A percentile compares a stretch with the other conserved stretches of the same genome.
Evolutionary conservation across 352 stramenopile species (phyloP).

Genomic region (Globisporangium carolinianum): DNA sequence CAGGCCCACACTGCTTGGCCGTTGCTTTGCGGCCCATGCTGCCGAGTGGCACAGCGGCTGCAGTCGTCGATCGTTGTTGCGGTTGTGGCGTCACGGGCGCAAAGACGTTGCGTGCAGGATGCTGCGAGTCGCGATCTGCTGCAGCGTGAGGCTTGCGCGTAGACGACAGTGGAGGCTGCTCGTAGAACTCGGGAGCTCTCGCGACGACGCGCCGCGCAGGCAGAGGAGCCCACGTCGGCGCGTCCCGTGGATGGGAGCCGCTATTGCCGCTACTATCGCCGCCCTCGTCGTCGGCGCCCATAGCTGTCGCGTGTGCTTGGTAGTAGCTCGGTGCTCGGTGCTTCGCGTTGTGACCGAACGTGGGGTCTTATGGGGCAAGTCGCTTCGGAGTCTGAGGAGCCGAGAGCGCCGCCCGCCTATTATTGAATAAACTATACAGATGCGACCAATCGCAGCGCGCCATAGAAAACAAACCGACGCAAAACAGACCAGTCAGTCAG

Average conservation of each 20-base stretch:
- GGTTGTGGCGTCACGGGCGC: constrained; percentile 1
- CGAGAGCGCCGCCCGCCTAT: not conserved
- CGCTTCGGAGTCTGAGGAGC: constrained; percentile 13
- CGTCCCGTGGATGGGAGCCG: constrained; percentile 9
- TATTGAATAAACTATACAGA: constrained; percentile 12
- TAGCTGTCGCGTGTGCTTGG: constrained; percentile 3
- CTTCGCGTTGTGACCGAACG: too few relatives aligned
- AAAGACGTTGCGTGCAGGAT: constrained; percentile 2
- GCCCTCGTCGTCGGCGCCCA: constrained; percentile 13
- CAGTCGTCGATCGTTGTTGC: not conserved
- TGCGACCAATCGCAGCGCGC: not conserved
- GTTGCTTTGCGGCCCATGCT: constrained; percentile 18
- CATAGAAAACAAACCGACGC: not conserved
- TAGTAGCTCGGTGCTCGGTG: not conserved
- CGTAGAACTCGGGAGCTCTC: too few relatives aligned
- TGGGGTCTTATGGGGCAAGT: not conserved
- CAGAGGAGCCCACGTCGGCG: constrained; percentile 1
- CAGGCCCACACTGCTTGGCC: constrained; percentile 6
- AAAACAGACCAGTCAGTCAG: not conserved
- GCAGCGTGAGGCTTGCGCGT: not conserved
- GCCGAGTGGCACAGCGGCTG: constrained; percentile 8
- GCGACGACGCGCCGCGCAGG: constrained; percentile 3
- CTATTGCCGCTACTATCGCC: constrained; percentile 15
- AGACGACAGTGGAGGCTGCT: not conserved
- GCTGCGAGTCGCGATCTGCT: constrained; percentile 13